Base-by-base conservation (phyloP, 2,329 filamentous ascomycete species). In the Neofusicoccum laricinum region DNA sequence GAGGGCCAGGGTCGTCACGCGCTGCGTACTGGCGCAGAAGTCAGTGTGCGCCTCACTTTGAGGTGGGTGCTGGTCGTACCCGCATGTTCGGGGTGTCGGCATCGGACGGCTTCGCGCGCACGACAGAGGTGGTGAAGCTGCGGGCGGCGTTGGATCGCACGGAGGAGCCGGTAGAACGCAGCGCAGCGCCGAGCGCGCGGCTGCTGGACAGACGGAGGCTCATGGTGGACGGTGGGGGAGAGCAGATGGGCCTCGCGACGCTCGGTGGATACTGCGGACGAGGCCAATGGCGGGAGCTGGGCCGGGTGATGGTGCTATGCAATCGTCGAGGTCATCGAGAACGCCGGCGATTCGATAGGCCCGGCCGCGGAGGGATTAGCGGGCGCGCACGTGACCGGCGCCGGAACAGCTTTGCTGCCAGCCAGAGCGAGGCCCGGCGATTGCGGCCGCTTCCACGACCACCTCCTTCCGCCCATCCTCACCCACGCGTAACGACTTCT, bases 21-120 rank as follows among this genome's bases (percentile, higher is more conserved):
- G 78, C 79, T 38, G 80, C 77, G 66, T 73, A 75, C 78, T 80
- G 66, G 14, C 70, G 34, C 21, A 17, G n/a, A 48, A 12, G 65
- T 76, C 66, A 77, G 72, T 66, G 17, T 2, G 19, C 8, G 21
- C 11, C 21, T 12, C 21, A 34, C 19, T 14, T 14, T 10, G 7
- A 8, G 11, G n/a, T 15, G 6, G 21, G 10, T 19, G 7, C 8
- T 17, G 34, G 11, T 43, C 74, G 64, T 71, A 79, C 78, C 68
- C 78, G 73, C 78, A 83, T 76, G 73, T 83, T 82, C 62, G 79
- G 80, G 32, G 78, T 73, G 65, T 78, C 75, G 64, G 76, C 75
- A 48, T 76, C 79, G 48, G 80, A 71, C 69, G 81, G 78, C 72
- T 81, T 81, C 43, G 77, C 71, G 65, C 79, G 76, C 62, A 76